A percentile compares a stretch with the other conserved stretches of the same genome.
These are phyloP conservation scores for Sugiyamaella novakii DNA, from an alignment of 1,139 yeast species.

Conservation along the genomic window DNA sequence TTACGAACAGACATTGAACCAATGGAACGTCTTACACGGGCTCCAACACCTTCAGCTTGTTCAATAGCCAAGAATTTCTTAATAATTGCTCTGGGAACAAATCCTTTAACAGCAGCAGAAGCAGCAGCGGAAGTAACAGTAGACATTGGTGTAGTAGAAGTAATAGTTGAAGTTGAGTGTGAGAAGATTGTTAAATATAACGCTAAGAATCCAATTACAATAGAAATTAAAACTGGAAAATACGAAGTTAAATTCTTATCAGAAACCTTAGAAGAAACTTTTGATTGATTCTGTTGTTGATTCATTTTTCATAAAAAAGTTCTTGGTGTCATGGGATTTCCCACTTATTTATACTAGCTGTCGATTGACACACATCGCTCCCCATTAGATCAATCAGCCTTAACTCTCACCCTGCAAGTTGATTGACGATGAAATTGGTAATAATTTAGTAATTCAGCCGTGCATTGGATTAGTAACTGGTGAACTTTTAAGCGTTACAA, in stretches of 20 bases:
- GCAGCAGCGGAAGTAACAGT: slow-evolving; percentile 12
- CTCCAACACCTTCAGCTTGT: slow-evolving; percentile 88
- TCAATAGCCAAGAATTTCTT: slow-evolving; percentile 67
- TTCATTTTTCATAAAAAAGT: slow-evolving; percentile 10
- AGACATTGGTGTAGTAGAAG: background rate
- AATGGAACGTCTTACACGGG: slow-evolving; percentile 77
- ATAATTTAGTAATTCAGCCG: slow-evolving; percentile 10
- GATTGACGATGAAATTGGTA: too few species aligned
- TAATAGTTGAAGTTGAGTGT: slow-evolving; percentile 8
- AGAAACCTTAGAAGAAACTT: background rate
- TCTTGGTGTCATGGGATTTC: background rate
- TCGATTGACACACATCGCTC: background rate
- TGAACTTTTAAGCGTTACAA: background rate
- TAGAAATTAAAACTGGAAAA: slow-evolving; percentile 8
- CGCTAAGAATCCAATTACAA: slow-evolving; percentile 17
- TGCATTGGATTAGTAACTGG: background rate
- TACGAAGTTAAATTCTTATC: background rate
- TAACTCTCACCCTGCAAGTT: slow-evolving; percentile 2
- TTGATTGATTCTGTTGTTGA: slow-evolving; percentile 1
- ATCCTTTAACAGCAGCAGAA: slow-evolving; percentile 19
- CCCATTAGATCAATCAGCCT: background rate
- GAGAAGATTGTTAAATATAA: slow-evolving; percentile 1
- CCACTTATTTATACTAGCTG: slow-evolving; percentile 3
- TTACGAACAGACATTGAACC: slow-evolving; percentile 69
- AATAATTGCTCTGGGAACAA: slow-evolving; percentile 53